Percentiles rank a stretch among this genome's conserved stretches.
These are phyloP conservation scores for Trametes meyenii DNA, from an alignment of 768 basidiomycete genomes.

Conservation along the genomic window DNA sequence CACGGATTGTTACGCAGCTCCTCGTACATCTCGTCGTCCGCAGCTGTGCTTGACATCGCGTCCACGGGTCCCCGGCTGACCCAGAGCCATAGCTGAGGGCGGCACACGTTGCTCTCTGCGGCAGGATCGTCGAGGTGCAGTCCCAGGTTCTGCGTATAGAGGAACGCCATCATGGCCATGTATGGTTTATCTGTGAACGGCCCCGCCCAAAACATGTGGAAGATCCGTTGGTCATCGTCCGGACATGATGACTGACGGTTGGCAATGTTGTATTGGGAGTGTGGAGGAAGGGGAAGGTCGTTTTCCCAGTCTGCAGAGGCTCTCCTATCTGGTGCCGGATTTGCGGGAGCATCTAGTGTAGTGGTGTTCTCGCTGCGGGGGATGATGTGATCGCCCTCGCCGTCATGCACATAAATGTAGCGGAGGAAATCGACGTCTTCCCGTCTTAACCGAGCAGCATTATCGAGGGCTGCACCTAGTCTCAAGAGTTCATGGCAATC, in stretches of 20 bases:
- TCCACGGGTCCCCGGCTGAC: conserved; percentile 98
- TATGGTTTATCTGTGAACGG: conserved; percentile 99
- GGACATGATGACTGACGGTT: conserved; percentile 66
- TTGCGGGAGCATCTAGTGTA: neutral
- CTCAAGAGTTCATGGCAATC: conserved; percentile 95
- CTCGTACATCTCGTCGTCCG: conserved; percentile 79
- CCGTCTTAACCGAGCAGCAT: conserved; percentile 70
- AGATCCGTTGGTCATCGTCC: conserved; percentile 80
- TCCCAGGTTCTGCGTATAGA: conserved; percentile 94
- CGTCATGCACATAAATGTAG: conserved; percentile 80
- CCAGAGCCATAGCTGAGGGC: conserved; percentile 97
- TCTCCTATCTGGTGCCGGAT: conserved; percentile 24
- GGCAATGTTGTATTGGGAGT: conserved; percentile 57
- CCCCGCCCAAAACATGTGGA: conserved; percentile 99
- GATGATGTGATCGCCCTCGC: conserved; percentile 42
- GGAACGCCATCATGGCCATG: conserved; percentile 91
- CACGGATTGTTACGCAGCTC: conserved; percentile 85
- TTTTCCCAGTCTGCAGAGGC: conserved; percentile 52
- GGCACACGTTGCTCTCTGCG: conserved; percentile 61
- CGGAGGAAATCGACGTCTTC: conserved; percentile 81
- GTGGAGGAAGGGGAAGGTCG: conserved; percentile 49
- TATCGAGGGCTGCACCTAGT: conserved; percentile 90
- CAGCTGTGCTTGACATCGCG: conserved; percentile 82
- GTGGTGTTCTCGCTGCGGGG: conserved; percentile 34
- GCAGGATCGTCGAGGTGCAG: conserved; percentile 63